Base-by-base conservation (phyloP, 495 filamentous ascomycete species). In the Ramalina intermedia region DNA sequence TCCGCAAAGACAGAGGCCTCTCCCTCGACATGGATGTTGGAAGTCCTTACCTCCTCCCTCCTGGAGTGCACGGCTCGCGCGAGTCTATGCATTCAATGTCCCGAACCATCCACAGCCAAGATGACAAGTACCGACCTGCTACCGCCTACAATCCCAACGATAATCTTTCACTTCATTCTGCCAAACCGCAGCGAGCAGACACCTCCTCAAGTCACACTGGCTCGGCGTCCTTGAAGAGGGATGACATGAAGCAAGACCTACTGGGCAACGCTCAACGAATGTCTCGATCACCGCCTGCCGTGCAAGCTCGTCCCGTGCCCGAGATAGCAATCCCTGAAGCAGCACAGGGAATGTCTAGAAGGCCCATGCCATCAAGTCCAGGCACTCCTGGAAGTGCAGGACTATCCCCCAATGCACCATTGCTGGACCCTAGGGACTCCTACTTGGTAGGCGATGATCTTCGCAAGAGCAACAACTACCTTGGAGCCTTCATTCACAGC, bases 41-140 rank as follows among this genome's bases (percentile, higher is more conserved):
- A 27, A 88, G 76, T 53, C 91, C 91, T 6, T 98, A 96, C 61
- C 74, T 98, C 12, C 68, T 98, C n/a, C 89, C 91, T 1, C 85
- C 84, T 0, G 80, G 75, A 12, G 55, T 91, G 24, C 78, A 89
- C 17, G 72, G 73, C 59, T 95, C 91, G 1, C 74, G 76, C 29
- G 87, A 93, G 46, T 96, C 90, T 14, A 60, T 96, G 43, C 78
- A 89, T 56, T 90, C 87, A 0, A 66, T 95, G 46, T 81, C 86
- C n/a, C 75, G 82, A 20, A 79, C 78, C 7, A 73, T 84, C 16
- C 68, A 76, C 29, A 71, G 72, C 43, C 69, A 74, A 42, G 80
- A 94, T 57, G 88, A 95, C 63, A 88, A 85, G 17, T 96, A 96
- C 60, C 76, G 85, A 24, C 85, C 78, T 1, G 78, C 85, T 14